Base-by-base conservation (phyloP, 2,329 filamentous ascomycete genomes). In the Fusarium sublunatum region DNA sequence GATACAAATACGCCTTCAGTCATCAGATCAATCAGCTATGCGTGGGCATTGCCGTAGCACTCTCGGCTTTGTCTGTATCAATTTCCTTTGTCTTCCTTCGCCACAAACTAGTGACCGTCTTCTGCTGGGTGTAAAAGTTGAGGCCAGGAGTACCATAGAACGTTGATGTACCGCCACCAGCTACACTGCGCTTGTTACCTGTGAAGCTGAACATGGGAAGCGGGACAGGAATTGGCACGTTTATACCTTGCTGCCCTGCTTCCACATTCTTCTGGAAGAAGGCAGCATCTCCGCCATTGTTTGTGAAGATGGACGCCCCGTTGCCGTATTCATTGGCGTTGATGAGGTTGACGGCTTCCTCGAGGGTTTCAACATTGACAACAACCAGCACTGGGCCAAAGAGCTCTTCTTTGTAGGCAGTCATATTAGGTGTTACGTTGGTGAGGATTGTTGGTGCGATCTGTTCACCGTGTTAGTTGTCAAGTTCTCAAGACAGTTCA, bases 81-180 rank as follows among this genome's bases (percentile, higher is more conserved):
- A 2, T 19, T 19, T 19, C 19, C 19, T 19, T 19, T 19, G 19
- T 19, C 19, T 19, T 19, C 19, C 19, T 19, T 19, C 19, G 2
- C 19, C 19, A 19, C 19, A 19, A 19, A 19, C 19, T 19, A 31
- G 93, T 97, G 45, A 97, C 93, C 3, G 93, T 97, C 89, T 97
- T 96, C 74, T 89, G 85, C 79, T 96, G 93, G 5, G 93, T 97
- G 77, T 93, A 96, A 75, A 97, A 97, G 70, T 89, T 86, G 70
- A 97, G 76, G 19, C 92, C 93, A 1, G 91, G 90, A 77, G 91
- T 90, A 60, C 93, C 93, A 77, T 97, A 97, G 75, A 97, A 97
- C 11, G 91, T 94, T 77, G 86, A 93, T 13, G 90, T 89, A 56
- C 93, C 92, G 39, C 92, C 92, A 47, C 92, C 93, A 0, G 93